Evolutionary conservation across 169 alveolate species (phyloP).

Genomic region (Haemoproteus tartakovskyi): DNA sequence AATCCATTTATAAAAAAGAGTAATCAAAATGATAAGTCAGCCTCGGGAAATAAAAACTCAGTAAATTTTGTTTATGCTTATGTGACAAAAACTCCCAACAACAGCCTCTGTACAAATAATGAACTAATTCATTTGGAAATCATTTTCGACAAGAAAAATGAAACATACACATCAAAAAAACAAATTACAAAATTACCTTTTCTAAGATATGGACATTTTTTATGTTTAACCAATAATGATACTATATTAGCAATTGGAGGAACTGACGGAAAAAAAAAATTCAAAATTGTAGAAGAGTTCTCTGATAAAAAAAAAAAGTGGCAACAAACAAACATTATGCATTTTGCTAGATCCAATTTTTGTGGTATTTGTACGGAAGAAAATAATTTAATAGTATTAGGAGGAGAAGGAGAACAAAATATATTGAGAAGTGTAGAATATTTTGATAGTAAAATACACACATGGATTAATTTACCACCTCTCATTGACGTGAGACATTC

Average conservation of each 20-base stretch:
- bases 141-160: conserved; percentile 11
- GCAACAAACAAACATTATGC: conserved; percentile 62
- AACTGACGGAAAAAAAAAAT: conserved; percentile 49
- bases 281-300: conserved; percentile 38
- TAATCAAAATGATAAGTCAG: too few relatives aligned
- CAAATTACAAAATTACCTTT: conserved; percentile 47
- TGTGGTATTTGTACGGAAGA: conserved; percentile 61
- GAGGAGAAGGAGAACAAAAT: conserved; percentile 59
- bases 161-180: conserved; percentile 20
- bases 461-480: conserved; percentile 64
- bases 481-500: conserved; percentile 57
- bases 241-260: conserved; percentile 53
- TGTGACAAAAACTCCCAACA: conserved; percentile 23
- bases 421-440: conserved; percentile 62
- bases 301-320: conserved; percentile 35
- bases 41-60: not conserved
- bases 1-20: too few relatives aligned
- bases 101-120: conserved; percentile 17
- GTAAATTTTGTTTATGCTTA: conserved; percentile 39
- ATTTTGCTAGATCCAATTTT: conserved; percentile 60
- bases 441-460: conserved; percentile 39
- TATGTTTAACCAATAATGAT: conserved; percentile 59
- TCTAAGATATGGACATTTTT: conserved; percentile 48
- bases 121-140: conserved; percentile 36
- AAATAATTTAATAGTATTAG: conserved; percentile 45